Conservation (phyloP, 352 stramenopile genomes). For the Lagenidium giganteum region DNA sequence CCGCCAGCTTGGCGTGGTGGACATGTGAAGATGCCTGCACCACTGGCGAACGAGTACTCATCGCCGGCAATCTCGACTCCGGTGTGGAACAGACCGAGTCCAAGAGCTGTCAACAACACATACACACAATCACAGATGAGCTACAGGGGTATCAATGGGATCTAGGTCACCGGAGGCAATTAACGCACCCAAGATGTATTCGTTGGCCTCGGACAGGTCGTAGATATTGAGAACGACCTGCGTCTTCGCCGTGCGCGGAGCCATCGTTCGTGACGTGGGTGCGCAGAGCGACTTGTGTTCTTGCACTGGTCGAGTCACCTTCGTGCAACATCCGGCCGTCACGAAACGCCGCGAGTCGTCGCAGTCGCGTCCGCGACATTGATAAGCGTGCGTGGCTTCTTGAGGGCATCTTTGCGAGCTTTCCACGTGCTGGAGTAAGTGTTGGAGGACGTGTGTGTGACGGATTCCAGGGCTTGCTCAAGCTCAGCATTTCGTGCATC, state of each 20-base stretch:
- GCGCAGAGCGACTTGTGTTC: constrained; percentile 4
- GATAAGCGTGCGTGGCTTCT: constrained; percentile 26
- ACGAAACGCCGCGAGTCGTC: no score
- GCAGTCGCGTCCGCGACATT: no score
- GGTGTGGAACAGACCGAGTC: constrained; percentile 90
- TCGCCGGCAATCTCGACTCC: constrained; percentile 89
- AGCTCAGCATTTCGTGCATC: constrained; percentile 52
- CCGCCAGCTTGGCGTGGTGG: constrained; percentile 59
- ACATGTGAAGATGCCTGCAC: constrained; percentile 86
- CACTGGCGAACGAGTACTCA: constrained; percentile 92
- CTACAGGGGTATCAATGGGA: not conserved
- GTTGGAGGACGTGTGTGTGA: constrained; percentile 18
- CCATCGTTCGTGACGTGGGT: constrained; percentile 39
- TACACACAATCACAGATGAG: not conserved
- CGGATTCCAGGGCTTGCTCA: constrained; percentile 58
- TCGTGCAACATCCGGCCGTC: no score
- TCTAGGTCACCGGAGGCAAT: not conserved
- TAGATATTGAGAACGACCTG: constrained; percentile 90
- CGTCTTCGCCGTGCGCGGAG: constrained; percentile 38
- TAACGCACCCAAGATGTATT: constrained; percentile 70
- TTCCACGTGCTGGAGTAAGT: constrained; percentile 53
- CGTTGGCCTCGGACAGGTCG: constrained; percentile 90
- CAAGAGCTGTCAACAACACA: constrained; percentile 20
- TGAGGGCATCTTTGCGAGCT: constrained; percentile 57
- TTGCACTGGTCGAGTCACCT: constrained; percentile 6